These are phyloP conservation scores for Plasmodium vivax DNA, from an alignment of 169 alveolate genomes.

Conservation along the genomic window DNA sequence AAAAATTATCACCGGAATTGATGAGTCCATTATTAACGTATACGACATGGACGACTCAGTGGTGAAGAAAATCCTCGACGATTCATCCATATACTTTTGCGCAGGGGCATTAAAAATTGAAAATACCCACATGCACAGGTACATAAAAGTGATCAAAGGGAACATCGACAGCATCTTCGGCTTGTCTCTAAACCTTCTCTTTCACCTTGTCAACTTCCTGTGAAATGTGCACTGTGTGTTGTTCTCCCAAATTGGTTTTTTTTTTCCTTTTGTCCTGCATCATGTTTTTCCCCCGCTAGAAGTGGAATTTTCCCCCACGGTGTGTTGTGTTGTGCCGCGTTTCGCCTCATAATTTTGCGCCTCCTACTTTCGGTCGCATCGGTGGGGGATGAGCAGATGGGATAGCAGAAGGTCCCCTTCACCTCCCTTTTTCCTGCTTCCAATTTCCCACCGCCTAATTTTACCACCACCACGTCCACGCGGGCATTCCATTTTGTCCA, in stretches of 20 bases:
- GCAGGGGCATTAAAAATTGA: slow-evolving; percentile 73
- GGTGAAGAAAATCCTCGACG: slow-evolving; percentile 19
- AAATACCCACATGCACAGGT: slow-evolving; percentile 31
- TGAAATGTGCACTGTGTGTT: not conserved
- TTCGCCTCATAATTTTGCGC: not conserved
- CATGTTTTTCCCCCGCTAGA: not conserved
- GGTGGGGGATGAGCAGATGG: not conserved
- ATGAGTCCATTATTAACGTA: slow-evolving; percentile 33
- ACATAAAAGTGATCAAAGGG: slow-evolving; percentile 47
- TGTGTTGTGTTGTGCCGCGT: not conserved
- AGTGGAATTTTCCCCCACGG: not conserved
- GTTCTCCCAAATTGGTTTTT: not conserved
- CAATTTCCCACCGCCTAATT: not conserved
- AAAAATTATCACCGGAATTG: slow-evolving; percentile 53
- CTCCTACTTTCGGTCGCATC: not conserved
- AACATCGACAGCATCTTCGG: slow-evolving; percentile 70
- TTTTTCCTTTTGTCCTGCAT: not conserved
- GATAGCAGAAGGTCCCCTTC: not conserved
- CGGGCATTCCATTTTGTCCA: not conserved
- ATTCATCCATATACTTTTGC: slow-evolving; percentile 40
- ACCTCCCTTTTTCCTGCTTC: not conserved
- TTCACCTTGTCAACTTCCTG: slow-evolving; percentile 36
- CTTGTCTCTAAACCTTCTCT: slow-evolving; percentile 41
- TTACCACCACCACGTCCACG: not conserved
- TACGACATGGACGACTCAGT: slow-evolving; percentile 28